These are phyloP conservation scores for Ajuga reptans DNA, from an alignment of 305 asterid species.

Conservation along the genomic window DNA sequence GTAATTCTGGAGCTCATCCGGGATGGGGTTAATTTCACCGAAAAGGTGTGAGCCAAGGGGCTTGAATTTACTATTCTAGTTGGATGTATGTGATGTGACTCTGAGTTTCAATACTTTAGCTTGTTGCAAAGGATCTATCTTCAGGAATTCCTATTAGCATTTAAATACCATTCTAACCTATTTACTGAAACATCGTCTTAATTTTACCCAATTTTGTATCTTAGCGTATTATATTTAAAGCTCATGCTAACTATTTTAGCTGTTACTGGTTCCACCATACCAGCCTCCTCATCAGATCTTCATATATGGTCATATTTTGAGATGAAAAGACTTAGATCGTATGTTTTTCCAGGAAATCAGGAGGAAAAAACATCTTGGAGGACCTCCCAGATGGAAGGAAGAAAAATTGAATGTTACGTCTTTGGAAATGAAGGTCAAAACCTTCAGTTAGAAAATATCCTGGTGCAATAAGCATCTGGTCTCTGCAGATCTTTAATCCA, in stretches of 20 bases:
- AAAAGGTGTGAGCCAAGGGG: not conserved
- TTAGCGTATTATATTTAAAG: not conserved
- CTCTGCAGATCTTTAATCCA: not conserved
- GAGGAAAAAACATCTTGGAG: slow-evolving; percentile 71
- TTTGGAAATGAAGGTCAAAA: slow-evolving; percentile 62
- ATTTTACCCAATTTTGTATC: not conserved
- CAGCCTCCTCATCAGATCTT: slow-evolving; percentile 4
- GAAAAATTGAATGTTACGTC: slow-evolving; percentile 41
- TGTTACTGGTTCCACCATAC: not conserved
- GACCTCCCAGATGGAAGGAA: slow-evolving; percentile 38
- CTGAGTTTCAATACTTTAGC: not conserved
- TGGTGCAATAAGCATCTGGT: slow-evolving; percentile 16
- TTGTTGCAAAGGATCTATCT: not conserved
- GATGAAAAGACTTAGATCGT: slow-evolving; percentile 7
- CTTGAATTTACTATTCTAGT: not conserved
- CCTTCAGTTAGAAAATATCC: not conserved
- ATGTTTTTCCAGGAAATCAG: slow-evolving; percentile 58
- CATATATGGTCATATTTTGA: not conserved
- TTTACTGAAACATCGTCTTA: not conserved
- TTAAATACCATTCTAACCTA: not conserved
- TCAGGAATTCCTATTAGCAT: not conserved
- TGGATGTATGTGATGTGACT: not conserved
- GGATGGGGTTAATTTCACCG: slow-evolving; percentile 4
- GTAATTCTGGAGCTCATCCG: slow-evolving; percentile 2
- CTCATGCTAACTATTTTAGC: not conserved